Evolutionary conservation across 371 early-diverging fungal genomes (phyloP).

Genomic region (Funneliformis caledonium): DNA sequence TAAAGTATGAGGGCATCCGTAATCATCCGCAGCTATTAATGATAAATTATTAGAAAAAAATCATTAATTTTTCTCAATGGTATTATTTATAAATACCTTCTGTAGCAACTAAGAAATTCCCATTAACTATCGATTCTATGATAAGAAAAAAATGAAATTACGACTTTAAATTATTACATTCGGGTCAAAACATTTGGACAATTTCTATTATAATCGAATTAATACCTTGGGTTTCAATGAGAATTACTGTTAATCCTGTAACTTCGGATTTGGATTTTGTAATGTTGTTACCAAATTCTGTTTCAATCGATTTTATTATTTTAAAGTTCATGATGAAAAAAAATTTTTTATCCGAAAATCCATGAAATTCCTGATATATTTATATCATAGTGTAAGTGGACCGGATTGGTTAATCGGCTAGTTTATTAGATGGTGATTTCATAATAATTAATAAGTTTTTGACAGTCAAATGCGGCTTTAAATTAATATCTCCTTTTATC

Average conservation of each 20-base stretch:
- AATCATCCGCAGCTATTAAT: constrained; percentile 64
- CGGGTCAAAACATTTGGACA: not conserved
- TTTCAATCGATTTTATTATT: constrained; percentile 22
- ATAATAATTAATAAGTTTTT: no score
- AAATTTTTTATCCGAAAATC: no score
- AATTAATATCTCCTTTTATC: no score
- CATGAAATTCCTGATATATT: not conserved
- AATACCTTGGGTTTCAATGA: constrained; percentile 67
- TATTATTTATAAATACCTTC: constrained; percentile 52
- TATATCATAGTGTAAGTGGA: not conserved
- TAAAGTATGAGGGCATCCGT: constrained; percentile 71
- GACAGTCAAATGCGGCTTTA: no score
- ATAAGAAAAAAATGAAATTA: not conserved
- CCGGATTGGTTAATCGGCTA: no score
- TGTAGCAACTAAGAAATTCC: constrained; percentile 68
- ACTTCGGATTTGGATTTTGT: constrained; percentile 61
- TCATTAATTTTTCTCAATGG: not conserved
- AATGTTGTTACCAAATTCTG: constrained; percentile 41
- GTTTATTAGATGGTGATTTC: no score
- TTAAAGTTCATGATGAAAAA: constrained; percentile 5
- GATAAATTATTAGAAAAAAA: not conserved
- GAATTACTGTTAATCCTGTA: constrained; percentile 64
- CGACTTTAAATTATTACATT: not conserved
- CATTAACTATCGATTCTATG: constrained; percentile 67
- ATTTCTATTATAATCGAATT: not conserved